A percentile compares a stretch with the other conserved stretches of the same genome.
These are phyloP conservation scores for Raphanus hybrid DNA, from an alignment of 441 rosid species.

Conservation along the genomic window DNA sequence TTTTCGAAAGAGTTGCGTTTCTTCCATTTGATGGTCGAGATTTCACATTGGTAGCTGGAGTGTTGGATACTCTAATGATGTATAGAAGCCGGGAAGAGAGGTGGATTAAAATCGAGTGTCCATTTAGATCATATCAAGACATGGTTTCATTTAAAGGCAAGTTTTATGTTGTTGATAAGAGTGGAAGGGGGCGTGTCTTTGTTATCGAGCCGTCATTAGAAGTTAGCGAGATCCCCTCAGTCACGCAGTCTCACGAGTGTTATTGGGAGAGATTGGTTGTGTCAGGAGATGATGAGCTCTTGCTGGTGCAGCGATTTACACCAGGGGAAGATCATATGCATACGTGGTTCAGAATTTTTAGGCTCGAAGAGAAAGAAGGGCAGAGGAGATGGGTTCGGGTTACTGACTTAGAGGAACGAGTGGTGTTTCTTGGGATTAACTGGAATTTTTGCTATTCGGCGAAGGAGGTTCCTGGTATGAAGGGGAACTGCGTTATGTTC, in stretches of 20 bases:
- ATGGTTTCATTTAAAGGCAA: slow-evolving; percentile 11
- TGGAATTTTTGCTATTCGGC: slow-evolving; percentile 7
- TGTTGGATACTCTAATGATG: not conserved
- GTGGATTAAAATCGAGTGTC: not conserved
- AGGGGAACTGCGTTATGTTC: slow-evolving; percentile 2
- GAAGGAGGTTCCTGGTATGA: not conserved
- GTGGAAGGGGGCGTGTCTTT: slow-evolving; percentile 9
- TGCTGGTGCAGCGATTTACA: slow-evolving; percentile 19
- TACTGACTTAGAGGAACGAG: not conserved
- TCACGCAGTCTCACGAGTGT: not conserved
- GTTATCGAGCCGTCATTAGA: slow-evolving; percentile 7
- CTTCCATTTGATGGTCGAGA: not conserved
- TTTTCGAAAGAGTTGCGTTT: not conserved
- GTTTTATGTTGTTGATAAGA: slow-evolving; percentile 4
- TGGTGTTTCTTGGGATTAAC: slow-evolving; percentile 12
- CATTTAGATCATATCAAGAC: not conserved
- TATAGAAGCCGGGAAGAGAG: not conserved
- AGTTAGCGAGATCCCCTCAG: not conserved
- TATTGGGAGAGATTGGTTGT: not conserved
- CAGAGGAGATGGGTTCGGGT: slow-evolving; percentile 5
- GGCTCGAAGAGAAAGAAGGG: not conserved
- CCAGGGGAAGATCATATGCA: not conserved
- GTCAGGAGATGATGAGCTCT: slow-evolving; percentile 16
- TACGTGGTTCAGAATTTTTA: slow-evolving; percentile 24
- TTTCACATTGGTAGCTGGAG: not conserved